phyloP scores from a whole-genome alignment of 345 rosid genomes.

The Rhizophora apiculata region DNA sequence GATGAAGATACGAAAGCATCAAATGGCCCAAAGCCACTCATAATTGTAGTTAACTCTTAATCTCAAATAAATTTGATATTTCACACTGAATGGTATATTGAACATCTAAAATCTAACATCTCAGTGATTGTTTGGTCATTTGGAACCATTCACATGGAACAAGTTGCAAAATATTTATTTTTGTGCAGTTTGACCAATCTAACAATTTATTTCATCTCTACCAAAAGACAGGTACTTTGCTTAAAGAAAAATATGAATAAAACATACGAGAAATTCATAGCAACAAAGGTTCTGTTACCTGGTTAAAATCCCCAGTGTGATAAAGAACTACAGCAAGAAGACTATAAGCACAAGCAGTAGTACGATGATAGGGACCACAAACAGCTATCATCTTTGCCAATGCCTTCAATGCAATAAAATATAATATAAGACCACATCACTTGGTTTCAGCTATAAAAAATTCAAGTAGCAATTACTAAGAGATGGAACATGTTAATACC shows the following conservation, averaged over 20 bases:
- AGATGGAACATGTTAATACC: conserved; percentile 37
- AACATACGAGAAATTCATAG: conserved; percentile 3
- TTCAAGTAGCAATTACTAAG: background rate
- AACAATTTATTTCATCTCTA: background rate
- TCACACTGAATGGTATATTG: background rate
- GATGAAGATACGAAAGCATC: conserved; percentile 1
- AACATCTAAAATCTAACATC: background rate
- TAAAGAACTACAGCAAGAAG: conserved; percentile 91
- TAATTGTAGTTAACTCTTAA: background rate
- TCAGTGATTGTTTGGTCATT: no score
- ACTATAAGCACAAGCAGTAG: conserved; percentile 88
- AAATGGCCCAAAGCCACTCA: background rate
- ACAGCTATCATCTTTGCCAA: conserved; percentile 79
- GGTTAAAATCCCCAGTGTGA: conserved; percentile 87
- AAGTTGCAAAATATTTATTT: background rate
- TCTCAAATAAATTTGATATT: background rate
- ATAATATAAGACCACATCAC: conserved; percentile 17
- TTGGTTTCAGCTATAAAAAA: conserved; percentile 1
- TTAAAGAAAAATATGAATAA: background rate
- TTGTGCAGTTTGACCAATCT: background rate
- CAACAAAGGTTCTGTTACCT: conserved; percentile 44
- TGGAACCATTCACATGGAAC: background rate
- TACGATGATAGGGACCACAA: conserved; percentile 86
- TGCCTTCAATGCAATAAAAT: conserved; percentile 49
- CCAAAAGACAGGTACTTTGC: background rate